These are phyloP conservation scores for Dendrobium catenatum DNA, from an alignment of 106 monocot genomes.

Conservation along the genomic window DNA sequence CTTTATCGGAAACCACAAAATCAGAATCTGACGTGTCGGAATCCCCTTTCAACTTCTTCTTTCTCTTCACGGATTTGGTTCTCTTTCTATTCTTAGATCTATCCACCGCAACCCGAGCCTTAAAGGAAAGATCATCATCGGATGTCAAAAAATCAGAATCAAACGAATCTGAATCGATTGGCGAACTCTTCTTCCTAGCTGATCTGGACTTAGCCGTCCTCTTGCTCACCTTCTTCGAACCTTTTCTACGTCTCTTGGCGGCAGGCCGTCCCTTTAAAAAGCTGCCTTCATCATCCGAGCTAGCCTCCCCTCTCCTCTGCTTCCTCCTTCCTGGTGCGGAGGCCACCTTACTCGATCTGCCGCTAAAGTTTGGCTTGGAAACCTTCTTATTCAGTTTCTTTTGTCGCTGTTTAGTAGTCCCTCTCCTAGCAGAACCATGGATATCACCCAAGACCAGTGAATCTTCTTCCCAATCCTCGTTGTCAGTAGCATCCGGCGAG, in stretches of 20 bases:
- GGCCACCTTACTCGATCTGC: conserved; percentile 2
- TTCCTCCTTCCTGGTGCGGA: conserved; percentile 15
- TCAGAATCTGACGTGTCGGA: conserved; percentile 57
- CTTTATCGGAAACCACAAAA: conserved; percentile 37
- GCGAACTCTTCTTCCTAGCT: conserved; percentile 4
- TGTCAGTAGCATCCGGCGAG: conserved; percentile 38
- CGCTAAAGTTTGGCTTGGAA: conserved; percentile 12
- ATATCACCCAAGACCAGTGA: neutral
- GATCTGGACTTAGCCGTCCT: conserved; percentile 16
- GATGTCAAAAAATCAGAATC: conserved; percentile 11
- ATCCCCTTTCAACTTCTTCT: conserved; percentile 17
- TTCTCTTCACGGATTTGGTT: conserved; percentile 6
- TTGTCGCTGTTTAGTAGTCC: neutral
- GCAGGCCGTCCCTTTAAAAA: conserved; percentile 29
- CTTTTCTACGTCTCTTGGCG: conserved; percentile 12
- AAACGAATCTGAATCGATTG: conserved; percentile 3
- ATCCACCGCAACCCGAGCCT: conserved; percentile 1
- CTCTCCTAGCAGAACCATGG: conserved; percentile 3
- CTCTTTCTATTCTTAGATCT: neutral
- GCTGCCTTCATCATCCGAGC: conserved; percentile 22
- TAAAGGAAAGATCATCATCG: conserved; percentile 20
- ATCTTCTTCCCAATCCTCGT: conserved; percentile 31
- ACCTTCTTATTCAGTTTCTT: conserved; percentile 22
- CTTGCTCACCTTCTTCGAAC: conserved; percentile 1
- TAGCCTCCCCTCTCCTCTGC: neutral